phyloP scores from a whole-genome alignment of 768 basidiomycete genomes.

The Tricholoma sp. region DNA sequence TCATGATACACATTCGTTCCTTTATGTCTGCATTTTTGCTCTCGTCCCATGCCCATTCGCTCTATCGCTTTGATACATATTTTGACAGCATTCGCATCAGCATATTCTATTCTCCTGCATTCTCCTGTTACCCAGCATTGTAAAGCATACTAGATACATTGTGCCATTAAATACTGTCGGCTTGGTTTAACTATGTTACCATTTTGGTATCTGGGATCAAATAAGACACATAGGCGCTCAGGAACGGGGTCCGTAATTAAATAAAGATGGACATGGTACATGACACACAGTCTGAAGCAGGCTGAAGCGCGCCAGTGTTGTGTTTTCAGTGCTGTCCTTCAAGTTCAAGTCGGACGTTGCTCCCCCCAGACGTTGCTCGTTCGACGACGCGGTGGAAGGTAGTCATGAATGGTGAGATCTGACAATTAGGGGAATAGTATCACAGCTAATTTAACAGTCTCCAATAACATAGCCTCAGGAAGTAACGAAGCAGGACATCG shows the following conservation, averaged over 20 bases:
- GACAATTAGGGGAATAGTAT: neutral
- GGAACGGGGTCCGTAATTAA: neutral
- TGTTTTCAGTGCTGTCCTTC: too few species aligned
- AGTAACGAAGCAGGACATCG: neutral
- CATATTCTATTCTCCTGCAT: conserved; percentile 29
- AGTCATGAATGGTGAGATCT: neutral
- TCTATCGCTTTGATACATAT: conserved; percentile 31
- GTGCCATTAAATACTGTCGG: conserved; percentile 19
- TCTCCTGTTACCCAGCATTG: conserved; percentile 33
- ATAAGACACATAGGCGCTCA: neutral
- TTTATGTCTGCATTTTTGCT: conserved; percentile 26
- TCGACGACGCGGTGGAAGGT: too few species aligned
- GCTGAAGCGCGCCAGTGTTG: too few species aligned
- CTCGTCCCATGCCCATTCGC: conserved; percentile 24
- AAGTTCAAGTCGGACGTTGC: too few species aligned
- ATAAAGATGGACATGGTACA: too few species aligned
- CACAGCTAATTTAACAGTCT: too few species aligned
- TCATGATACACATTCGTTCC: conserved; percentile 29
- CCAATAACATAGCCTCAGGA: conserved; percentile 17
- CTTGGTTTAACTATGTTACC: conserved; percentile 3
- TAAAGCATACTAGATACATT: conserved; percentile 40
- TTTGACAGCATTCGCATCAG: conserved; percentile 28
- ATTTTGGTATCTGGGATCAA: neutral
- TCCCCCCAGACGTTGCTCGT: too few species aligned
- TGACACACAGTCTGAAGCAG: too few species aligned